Conservation (phyloP, 2,329 filamentous ascomycete genomes). For the Pseudogymnoascus sp. region DNA sequence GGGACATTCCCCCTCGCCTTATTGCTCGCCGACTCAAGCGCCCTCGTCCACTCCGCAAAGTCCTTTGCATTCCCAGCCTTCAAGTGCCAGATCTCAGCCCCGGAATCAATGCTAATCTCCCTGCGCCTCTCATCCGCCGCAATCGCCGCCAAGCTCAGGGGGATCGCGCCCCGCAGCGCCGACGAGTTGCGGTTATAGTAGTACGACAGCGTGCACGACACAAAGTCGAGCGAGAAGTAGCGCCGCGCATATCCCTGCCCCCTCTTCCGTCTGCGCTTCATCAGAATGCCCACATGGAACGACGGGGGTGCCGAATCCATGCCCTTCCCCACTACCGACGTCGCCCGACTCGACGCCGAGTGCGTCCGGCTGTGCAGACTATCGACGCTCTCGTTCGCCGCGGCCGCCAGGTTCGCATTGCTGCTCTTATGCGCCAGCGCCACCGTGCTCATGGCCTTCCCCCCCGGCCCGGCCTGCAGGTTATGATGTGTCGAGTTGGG, state of each 20-base stretch:
- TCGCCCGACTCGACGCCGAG: slow-evolving; percentile 30
- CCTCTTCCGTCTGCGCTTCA: slow-evolving; percentile 87
- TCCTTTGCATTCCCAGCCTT: slow-evolving; percentile 75
- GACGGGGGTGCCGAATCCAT: slow-evolving; percentile 37
- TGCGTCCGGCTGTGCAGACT: slow-evolving; percentile 47
- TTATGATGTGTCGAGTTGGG: slow-evolving; percentile 67
- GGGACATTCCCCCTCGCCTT: slow-evolving; percentile 41
- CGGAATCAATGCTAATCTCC: slow-evolving; percentile 94
- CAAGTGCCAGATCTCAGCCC: slow-evolving; percentile 94
- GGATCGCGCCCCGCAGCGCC: slow-evolving; percentile 83
- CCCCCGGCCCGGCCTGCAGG: slow-evolving; percentile 30
- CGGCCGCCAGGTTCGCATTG: neutral
- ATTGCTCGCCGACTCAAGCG: slow-evolving; percentile 74
- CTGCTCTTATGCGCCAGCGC: slow-evolving; percentile 11
- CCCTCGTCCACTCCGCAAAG: slow-evolving; percentile 79
- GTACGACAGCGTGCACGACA: slow-evolving; percentile 89
- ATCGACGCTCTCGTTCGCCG: slow-evolving; percentile 40
- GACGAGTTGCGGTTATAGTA: slow-evolving; percentile 93
- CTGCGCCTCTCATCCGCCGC: slow-evolving; percentile 79
- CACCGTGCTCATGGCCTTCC: slow-evolving; percentile 19
- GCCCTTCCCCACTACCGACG: slow-evolving; percentile 47
- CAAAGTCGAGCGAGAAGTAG: slow-evolving; percentile 95
- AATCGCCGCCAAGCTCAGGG: slow-evolving; percentile 82
- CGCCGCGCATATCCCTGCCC: slow-evolving; percentile 87
- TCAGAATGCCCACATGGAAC: slow-evolving; percentile 75